phyloP scores from a whole-genome alignment of 176 grass and related monocot genomes.

The Carex myosuroides region DNA sequence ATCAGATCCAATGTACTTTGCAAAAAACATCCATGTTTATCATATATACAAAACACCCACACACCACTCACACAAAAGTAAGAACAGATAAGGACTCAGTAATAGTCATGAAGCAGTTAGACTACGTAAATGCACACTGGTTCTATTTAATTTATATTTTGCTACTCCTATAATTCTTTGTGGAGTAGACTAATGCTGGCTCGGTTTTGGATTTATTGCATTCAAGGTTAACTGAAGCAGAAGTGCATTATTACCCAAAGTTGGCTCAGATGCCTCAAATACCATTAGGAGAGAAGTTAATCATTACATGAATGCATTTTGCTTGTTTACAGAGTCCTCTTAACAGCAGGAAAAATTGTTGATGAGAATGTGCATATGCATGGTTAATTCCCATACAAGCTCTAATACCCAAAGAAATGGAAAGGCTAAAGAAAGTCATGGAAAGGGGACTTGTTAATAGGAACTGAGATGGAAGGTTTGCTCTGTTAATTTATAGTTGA shows the following conservation, averaged over 20 bases:
- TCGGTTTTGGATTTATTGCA: not conserved
- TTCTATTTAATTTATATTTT: not conserved
- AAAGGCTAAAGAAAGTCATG: not conserved
- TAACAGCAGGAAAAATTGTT: not conserved
- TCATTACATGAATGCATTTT: not conserved
- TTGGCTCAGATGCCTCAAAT: not conserved
- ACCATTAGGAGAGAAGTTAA: not conserved
- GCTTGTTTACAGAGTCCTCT: not conserved
- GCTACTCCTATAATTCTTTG: not conserved
- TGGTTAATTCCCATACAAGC: not conserved
- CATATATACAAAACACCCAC: not conserved
- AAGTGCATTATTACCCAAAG: not conserved
- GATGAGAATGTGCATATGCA: not conserved
- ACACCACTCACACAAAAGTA: not conserved
- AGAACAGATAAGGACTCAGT: not conserved
- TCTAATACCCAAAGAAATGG: not conserved
- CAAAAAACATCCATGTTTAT: not conserved
- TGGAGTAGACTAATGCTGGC: no score
- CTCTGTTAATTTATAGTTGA: not conserved
- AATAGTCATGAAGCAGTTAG: not conserved
- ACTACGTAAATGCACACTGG: not conserved
- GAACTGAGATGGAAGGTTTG: not conserved
- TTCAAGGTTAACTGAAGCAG: not conserved
- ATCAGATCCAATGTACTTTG: not conserved
- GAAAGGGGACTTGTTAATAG: not conserved